Conservation (phyloP, 129 eudicot genomes). For the Flaveria trinervia region DNA sequence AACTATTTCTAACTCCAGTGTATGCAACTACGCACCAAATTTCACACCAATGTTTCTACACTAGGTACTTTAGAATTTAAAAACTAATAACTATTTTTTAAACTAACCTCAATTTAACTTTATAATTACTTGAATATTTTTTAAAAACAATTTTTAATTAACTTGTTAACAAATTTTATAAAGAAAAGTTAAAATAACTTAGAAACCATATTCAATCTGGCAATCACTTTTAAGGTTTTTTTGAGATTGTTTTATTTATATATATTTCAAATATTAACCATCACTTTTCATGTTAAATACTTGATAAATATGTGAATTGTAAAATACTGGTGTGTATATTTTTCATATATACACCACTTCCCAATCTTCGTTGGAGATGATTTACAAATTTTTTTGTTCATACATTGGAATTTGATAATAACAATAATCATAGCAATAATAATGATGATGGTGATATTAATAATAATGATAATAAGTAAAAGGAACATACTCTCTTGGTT, state of each 20-base stretch:
- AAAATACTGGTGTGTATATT: not conserved
- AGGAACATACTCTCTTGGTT: slow-evolving; percentile 63
- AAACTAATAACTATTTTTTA: not conserved
- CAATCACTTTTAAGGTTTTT: not conserved
- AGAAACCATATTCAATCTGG: not conserved
- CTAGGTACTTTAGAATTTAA: not conserved
- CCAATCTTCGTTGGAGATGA: not conserved
- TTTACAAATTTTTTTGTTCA: not conserved
- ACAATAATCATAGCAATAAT: not conserved
- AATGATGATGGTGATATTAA: not conserved
- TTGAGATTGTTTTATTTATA: not conserved
- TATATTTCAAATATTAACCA: not conserved
- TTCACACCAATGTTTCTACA: not conserved
- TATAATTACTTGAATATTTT: not conserved
- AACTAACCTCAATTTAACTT: not conserved
- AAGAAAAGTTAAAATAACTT: not conserved
- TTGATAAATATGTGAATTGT: not conserved
- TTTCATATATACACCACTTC: not conserved
- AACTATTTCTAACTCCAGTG: not conserved
- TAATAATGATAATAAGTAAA: not conserved
- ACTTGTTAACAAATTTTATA: not conserved
- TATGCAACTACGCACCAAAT: not conserved
- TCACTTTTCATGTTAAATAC: not conserved
- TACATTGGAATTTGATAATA: not conserved
- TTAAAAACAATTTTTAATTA: not conserved